Percentiles rank a stretch among this genome's conserved stretches.
phyloP scores from a whole-genome alignment of 768 basidiomycete species.

The Pleurotus sapidus region DNA sequence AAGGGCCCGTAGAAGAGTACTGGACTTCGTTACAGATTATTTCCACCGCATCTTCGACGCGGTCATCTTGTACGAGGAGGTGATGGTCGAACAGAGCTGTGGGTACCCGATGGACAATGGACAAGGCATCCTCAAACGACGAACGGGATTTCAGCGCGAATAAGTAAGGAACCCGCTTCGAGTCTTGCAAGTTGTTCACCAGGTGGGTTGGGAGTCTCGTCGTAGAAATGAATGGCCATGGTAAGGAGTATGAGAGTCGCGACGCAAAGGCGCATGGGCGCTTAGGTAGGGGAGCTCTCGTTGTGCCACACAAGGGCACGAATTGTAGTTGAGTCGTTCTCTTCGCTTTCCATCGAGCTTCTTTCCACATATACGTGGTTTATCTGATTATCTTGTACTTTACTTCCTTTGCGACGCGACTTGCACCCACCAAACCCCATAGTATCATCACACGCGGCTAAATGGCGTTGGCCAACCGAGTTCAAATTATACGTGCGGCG shows the following conservation, averaged over 20 bases:
- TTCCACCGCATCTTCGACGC: constrained; percentile 2
- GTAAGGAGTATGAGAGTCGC: neutral
- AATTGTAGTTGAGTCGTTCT: no score
- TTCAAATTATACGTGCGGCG: neutral
- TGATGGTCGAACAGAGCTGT: constrained; percentile 14
- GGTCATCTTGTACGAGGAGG: constrained; percentile 15
- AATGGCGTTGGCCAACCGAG: no score
- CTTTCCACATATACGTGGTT: no score
- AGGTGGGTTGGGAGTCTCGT: neutral
- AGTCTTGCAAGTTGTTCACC: neutral
- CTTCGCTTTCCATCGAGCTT: no score
- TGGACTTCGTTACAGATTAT: neutral
- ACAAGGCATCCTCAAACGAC: constrained; percentile 19
- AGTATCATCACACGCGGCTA: no score
- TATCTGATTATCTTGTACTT: no score
- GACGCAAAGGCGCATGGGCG: no score
- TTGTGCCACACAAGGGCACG: no score
- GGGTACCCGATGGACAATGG: constrained; percentile 18
- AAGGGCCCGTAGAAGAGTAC: neutral
- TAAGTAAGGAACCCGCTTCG: neutral
- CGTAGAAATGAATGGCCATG: constrained; percentile 7
- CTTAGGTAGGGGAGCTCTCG: no score
- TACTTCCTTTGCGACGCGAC: no score
- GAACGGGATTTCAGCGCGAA: neutral
- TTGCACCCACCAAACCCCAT: no score